phyloP scores from a whole-genome alignment of 495 filamentous ascomycete genomes.

The Glarea lozoyensis region DNA sequence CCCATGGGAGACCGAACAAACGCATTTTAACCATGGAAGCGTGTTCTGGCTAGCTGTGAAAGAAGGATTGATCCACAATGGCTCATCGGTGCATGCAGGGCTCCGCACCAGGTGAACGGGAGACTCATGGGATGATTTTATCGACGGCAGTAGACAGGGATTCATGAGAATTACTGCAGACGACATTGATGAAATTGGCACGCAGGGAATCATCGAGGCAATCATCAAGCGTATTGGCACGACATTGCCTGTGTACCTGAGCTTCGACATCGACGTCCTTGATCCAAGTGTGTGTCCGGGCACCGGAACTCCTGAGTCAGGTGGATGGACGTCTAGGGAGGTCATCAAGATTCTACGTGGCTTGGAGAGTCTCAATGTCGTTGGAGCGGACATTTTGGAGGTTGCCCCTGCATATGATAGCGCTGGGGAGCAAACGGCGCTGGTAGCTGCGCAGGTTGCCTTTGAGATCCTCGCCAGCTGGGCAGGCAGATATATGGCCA shows the following conservation, averaged over 20 bases:
- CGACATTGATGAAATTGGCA: constrained; percentile 61
- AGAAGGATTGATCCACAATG: constrained; percentile 63
- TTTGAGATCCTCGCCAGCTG: constrained; percentile 55
- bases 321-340: constrained; percentile 67
- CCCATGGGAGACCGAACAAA: constrained; percentile 60
- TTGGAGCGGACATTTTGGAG: constrained; percentile 76
- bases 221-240: constrained; percentile 53
- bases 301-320: constrained; percentile 65
- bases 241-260: constrained; percentile 58
- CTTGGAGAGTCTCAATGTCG: constrained; percentile 58
- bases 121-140: constrained; percentile 55
- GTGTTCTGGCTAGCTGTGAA: constrained; percentile 79
- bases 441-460: constrained; percentile 73
- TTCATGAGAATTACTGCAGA: constrained; percentile 58
- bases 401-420: constrained; percentile 83
- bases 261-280: constrained; percentile 67
- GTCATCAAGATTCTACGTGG: constrained; percentile 62
- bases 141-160: constrained; percentile 51
- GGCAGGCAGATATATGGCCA: too few species aligned
- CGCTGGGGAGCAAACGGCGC: constrained; percentile 70
- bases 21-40: constrained; percentile 71
- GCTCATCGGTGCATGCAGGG: constrained; percentile 68
- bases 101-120: constrained; percentile 65
- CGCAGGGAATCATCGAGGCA: constrained; percentile 44
- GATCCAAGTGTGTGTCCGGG: constrained; percentile 65